phyloP scores from a whole-genome alignment of 179 eudicot species.

The Camellia oleifera region DNA sequence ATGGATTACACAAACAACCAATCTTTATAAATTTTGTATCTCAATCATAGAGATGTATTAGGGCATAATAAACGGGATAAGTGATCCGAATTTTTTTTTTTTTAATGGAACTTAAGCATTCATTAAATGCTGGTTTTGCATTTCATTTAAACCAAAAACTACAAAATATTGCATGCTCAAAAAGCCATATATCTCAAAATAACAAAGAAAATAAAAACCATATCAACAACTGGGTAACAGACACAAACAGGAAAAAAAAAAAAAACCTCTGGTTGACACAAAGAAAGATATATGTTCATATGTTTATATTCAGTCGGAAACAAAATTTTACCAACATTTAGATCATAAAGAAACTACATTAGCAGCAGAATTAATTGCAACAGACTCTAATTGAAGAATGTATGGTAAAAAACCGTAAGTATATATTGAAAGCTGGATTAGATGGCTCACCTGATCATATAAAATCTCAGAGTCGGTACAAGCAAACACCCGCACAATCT shows the following conservation, averaged over 20 bases:
- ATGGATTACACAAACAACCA: neutral
- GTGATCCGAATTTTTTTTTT: neutral
- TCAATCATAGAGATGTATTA: neutral
- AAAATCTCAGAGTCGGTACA: slow-evolving; percentile 57
- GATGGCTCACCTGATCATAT: slow-evolving; percentile 53
- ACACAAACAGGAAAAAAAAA: neutral
- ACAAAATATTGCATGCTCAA: neutral
- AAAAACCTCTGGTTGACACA: too few relatives aligned
- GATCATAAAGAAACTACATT: neutral
- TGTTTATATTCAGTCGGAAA: too few relatives aligned
- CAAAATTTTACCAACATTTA: neutral
- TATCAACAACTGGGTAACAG: neutral
- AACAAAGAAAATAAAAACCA: neutral
- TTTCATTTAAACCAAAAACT: neutral
- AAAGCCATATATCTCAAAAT: neutral
- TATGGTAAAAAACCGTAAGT: neutral
- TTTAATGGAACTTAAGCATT: neutral
- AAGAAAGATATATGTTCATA: neutral
- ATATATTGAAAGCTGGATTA: neutral
- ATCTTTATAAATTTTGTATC: neutral
- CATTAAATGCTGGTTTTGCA: neutral
- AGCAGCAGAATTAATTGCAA: neutral
- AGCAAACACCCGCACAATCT: slow-evolving; percentile 44
- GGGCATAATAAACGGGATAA: slow-evolving; percentile 1
- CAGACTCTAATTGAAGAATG: neutral